Evolutionary conservation across 306 rosid genomes (phyloP).

Genomic region (Parietaria judaica): DNA sequence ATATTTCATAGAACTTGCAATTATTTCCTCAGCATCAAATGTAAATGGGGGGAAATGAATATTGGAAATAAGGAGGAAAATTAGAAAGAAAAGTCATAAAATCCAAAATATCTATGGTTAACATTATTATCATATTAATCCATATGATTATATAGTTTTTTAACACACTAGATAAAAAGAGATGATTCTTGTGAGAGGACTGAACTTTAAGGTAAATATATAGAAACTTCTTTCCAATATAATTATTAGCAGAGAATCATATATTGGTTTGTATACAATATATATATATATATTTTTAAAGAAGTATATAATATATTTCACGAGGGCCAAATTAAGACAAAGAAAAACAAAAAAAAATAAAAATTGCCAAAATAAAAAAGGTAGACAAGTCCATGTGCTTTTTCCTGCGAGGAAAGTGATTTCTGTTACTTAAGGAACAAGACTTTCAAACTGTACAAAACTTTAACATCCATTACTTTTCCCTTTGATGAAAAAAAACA

Average conservation of each 20-base stretch:
- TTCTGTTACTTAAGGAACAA: not conserved
- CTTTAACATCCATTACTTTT: no score
- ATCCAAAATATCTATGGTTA: no score
- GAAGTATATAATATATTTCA: no score
- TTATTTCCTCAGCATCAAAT: no score
- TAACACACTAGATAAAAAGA: not conserved
- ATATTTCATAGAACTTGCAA: not conserved
- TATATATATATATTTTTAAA: no score
- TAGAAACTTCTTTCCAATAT: not conserved
- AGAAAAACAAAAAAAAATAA: not conserved
- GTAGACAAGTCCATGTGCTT: conserved; percentile 1
- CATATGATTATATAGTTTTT: not conserved
- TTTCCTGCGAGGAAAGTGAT: not conserved
- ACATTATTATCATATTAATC: no score
- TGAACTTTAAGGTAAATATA: not conserved
- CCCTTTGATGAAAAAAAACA: not conserved
- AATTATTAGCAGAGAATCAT: no score
- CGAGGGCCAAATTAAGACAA: not conserved
- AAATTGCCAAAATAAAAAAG: not conserved
- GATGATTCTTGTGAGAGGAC: not conserved
- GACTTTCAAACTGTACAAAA: not conserved
- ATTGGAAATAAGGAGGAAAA: no score
- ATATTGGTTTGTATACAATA: not conserved
- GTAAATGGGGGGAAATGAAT: no score
- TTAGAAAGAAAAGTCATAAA: no score